These are phyloP conservation scores for Fusarium robinianum DNA, from an alignment of 2,329 filamentous ascomycete genomes.

Conservation along the genomic window DNA sequence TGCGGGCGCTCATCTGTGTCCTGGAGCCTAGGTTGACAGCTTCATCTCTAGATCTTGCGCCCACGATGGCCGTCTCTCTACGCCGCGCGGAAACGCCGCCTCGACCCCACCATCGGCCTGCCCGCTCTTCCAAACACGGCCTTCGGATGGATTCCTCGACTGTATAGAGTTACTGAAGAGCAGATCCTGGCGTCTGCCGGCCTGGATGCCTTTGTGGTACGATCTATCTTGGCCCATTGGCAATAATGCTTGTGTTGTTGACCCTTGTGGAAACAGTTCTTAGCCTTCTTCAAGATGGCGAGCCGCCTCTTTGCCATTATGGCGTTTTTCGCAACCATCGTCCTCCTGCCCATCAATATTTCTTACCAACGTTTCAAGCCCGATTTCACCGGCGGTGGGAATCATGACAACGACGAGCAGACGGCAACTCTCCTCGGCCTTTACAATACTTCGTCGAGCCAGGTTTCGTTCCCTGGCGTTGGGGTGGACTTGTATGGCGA, in stretches of 20 bases:
- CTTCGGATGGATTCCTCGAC: conserved; percentile 88
- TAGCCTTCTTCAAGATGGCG: conserved; percentile 95
- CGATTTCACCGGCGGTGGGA: conserved; percentile 8
- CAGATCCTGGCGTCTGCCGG: conserved; percentile 89
- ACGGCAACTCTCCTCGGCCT: conserved; percentile 7
- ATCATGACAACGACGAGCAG: conserved; percentile 1
- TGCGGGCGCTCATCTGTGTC: not conserved
- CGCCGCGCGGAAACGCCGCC: conserved; percentile 80
- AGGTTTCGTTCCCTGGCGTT: conserved; percentile 18
- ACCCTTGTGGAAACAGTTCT: conserved; percentile 63
- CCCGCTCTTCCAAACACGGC: conserved; percentile 82
- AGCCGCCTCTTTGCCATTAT: conserved; percentile 80
- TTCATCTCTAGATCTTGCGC: conserved; percentile 68
- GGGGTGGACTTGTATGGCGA: conserved; percentile 34
- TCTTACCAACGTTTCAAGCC: conserved; percentile 55
- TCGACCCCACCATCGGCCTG: conserved; percentile 61
- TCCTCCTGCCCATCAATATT: conserved; percentile 90
- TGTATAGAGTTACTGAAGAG: conserved; percentile 85
- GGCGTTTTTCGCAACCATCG: conserved; percentile 76
- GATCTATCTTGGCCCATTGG: conserved; percentile 34
- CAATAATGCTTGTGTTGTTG: conserved; percentile 7
- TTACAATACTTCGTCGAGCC: conserved; percentile 14
- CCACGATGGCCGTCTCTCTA: conserved; percentile 93
- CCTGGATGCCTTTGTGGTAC: conserved; percentile 88
- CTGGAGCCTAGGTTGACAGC: not conserved